Evolutionary conservation across 495 filamentous ascomycete species (phyloP), one percentile per base, ranked within the genome.

Genomic region (Podospora pseudopauciseta): DNA sequence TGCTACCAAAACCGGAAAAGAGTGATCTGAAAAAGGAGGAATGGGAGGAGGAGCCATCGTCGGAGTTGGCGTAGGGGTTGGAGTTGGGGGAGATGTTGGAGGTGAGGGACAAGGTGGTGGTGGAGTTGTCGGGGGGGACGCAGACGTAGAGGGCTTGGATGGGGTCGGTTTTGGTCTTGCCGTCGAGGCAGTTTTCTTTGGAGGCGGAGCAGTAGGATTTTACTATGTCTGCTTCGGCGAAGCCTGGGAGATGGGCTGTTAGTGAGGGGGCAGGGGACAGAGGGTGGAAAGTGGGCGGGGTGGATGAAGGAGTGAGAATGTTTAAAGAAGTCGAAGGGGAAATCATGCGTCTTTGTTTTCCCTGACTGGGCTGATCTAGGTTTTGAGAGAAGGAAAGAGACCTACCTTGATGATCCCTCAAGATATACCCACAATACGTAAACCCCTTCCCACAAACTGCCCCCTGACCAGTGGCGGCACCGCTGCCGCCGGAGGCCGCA

Each of bases 391-490:
- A 49, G 39, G 13, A 26, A 20, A 58, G 55, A 2, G 5, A 58
- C 16, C 5, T 67, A 81, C 80, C 80, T 27, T 82, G 79, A 16
- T 77, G 75, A 39, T 75, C 75, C 1, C 75, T 71, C 3, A 82
- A 73, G 71, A 80, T 81, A 67, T 81, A 82, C 0, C 80, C 80
- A 67, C 80, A 82, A 65, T 82, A 82, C 3, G 80, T 82, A 57
- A 79, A 82, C 1, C 80, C 80, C 59, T 77, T 76, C 30, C 79
- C 79, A 57, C 80, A 82, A 1, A 79, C 76, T 5, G 79, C 70
- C 7, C 39, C 39, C 13, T 11, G 39, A 49, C 39, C 39, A 11
- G 15, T 49, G 23, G 23, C 23, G 23, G 23, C 15, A 13, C 39
- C 39, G 13, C 39, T 11, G 0, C 39, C 39, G 39, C 39, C 39